These are phyloP conservation scores for Dianthus caryophyllus DNA, from an alignment of 148 eudicot species.

Conservation along the genomic window DNA sequence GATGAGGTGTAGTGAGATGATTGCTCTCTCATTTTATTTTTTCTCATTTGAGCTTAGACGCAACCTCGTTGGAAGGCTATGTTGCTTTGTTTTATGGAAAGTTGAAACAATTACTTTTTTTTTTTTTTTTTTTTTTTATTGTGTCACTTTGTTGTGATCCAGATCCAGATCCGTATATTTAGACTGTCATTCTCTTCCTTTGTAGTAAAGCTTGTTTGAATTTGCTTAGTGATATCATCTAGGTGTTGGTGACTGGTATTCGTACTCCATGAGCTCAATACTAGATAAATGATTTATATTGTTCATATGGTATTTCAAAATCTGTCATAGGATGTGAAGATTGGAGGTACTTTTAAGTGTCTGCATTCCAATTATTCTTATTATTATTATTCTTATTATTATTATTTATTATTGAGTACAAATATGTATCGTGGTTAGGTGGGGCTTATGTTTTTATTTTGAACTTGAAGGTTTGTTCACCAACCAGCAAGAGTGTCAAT, in stretches of 20 bases:
- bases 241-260: background rate
- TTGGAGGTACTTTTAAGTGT: background rate
- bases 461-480: slow-evolving; percentile 26
- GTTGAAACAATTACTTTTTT: background rate
- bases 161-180: background rate
- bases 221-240: background rate
- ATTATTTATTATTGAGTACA: background rate
- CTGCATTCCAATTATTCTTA: too few relatives aligned
- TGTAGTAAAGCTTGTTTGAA: background rate
- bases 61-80: background rate
- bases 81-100: too few relatives aligned
- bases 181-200: background rate
- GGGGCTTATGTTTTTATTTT: slow-evolving; percentile 12
- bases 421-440: background rate
- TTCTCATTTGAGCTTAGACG: background rate
- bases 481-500: slow-evolving; percentile 41
- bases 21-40: background rate
- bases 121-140: too few relatives aligned
- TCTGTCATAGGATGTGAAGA: background rate
- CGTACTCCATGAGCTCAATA: background rate
- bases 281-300: background rate
- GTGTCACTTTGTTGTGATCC: background rate
- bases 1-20: background rate
- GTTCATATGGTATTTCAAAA: background rate
- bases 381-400: too few relatives aligned